Base-by-base conservation (phyloP, 306 rosid genomes). In the Hippophae gyantsensis region DNA sequence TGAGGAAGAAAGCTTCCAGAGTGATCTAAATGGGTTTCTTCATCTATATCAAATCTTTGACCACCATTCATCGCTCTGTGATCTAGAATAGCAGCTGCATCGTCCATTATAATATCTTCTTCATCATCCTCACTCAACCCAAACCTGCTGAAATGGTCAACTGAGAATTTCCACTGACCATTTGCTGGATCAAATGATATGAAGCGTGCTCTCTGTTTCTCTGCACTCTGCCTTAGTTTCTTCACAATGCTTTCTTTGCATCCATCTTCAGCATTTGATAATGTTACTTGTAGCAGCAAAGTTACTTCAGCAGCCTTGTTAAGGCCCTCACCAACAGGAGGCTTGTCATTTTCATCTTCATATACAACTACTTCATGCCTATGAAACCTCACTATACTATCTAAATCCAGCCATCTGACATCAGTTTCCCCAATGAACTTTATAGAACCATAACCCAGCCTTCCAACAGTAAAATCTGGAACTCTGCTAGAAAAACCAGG, bases 281-380 rank as follows among this genome's bases (percentile, higher is more conserved):
- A 56, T 59, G 69, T 61, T 63, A 70, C 55, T 13, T 71, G 84
- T 12, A 87, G 68, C 9, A 81, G 67, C 74, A 92, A 70, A 80
- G 83, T 86, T 38, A 92, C 98, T 82, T 92, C 98, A 71, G 98
- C 98, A 10, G 76, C 64, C 80, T 92, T 92, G 79, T 92, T 92
- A 68, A 92, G 93, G 41, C 89, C 96, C 65, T 73, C 75, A 54
- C 95, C 98, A 74, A 83, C 76, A 10, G 27, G 62, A 54, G 98
- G 96, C 82, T 81, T 87, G 48, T 61, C 61, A 80, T 69, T 80
- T 62, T 92, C 93, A 42, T 92, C 84, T 46, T 63, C 66, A 52
- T 92, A 92, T 10, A 87, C 88, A 69, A 85, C 72, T 48, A 92
- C 70, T 68, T 83, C 98, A 47, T 92, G 81, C 82, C 74, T 92